Percentiles rank a stretch among this genome's conserved stretches.
phyloP scores from a whole-genome alignment of 2,329 filamentous ascomycete species.

The Orbilia ellipsospora region DNA sequence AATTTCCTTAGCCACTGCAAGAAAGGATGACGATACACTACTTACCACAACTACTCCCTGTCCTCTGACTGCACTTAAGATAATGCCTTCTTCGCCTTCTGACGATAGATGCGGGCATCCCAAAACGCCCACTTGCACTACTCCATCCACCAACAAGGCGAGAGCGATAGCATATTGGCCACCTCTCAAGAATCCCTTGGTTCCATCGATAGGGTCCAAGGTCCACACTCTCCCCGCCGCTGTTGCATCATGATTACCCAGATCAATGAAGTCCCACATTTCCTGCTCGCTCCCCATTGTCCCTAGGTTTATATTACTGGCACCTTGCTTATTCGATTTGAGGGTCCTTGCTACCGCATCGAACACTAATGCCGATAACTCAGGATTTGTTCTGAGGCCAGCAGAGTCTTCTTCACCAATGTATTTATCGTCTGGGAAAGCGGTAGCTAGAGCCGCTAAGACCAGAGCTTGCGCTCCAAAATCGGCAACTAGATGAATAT shows the following conservation, averaged over 20 bases:
- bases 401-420: slow-evolving; percentile 71
- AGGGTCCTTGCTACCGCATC: too few species aligned
- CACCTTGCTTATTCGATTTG: slow-evolving; percentile 66
- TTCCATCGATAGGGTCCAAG: slow-evolving; percentile 72
- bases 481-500: too few species aligned
- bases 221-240: too few species aligned
- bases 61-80: slow-evolving; percentile 67
- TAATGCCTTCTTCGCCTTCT: slow-evolving; percentile 62
- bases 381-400: slow-evolving; percentile 76
- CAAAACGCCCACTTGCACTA: slow-evolving; percentile 67
- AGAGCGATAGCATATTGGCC: slow-evolving; percentile 71
- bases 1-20: too few species aligned
- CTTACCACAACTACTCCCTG: too few species aligned
- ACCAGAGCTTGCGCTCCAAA: slow-evolving; percentile 71
- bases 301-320: too few species aligned
- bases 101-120: slow-evolving; percentile 65
- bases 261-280: slow-evolving; percentile 57
- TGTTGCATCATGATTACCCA: too few species aligned
- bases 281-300: too few species aligned
- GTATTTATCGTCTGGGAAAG: slow-evolving; percentile 68
- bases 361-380: slow-evolving; percentile 76
- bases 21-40: too few species aligned
- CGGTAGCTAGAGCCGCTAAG: slow-evolving; percentile 66
- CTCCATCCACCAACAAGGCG: slow-evolving; percentile 67
- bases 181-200: slow-evolving; percentile 69